These are phyloP conservation scores for Suhomyces vadensis DNA, from an alignment of 805 yeast genomes.

Conservation along the genomic window DNA sequence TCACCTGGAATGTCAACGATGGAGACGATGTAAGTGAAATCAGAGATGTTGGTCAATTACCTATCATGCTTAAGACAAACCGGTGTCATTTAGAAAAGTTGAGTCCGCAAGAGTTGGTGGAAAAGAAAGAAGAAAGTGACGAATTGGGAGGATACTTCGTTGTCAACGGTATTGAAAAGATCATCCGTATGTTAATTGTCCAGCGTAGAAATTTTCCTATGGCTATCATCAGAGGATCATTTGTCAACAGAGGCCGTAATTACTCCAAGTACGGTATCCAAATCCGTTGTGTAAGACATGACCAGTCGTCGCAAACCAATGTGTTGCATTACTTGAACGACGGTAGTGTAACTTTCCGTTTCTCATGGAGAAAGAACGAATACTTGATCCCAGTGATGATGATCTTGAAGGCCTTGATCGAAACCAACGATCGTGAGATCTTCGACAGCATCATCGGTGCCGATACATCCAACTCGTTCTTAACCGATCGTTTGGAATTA, in stretches of 20 bases:
- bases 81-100: conserved; percentile 86
- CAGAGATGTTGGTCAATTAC: conserved; percentile 89
- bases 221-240: conserved; percentile 95
- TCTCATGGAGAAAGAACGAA: conserved; percentile 96
- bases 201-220: conserved; percentile 97
- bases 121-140: conserved; percentile 84
- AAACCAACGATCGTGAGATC: conserved; percentile 91
- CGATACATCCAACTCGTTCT: conserved; percentile 82
- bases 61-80: conserved; percentile 87
- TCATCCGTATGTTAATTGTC: conserved; percentile 95
- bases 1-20: conserved; percentile 85
- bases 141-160: conserved; percentile 96
- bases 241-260: conserved; percentile 88
- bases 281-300: conserved; percentile 91
- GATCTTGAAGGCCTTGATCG: conserved; percentile 86
- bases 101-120: conserved; percentile 80
- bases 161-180: conserved; percentile 94
- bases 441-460: conserved; percentile 95
- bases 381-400: conserved; percentile 90
- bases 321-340: conserved; percentile 94
- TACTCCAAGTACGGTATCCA: conserved; percentile 91
- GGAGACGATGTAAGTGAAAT: conserved; percentile 79
- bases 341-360: conserved; percentile 95
- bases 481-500: conserved; percentile 96
- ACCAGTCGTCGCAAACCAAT: conserved; percentile 96